Evolutionary conservation across 2,329 filamentous ascomycete genomes (phyloP).

Genomic region (Colletotrichum echinochloae): DNA sequence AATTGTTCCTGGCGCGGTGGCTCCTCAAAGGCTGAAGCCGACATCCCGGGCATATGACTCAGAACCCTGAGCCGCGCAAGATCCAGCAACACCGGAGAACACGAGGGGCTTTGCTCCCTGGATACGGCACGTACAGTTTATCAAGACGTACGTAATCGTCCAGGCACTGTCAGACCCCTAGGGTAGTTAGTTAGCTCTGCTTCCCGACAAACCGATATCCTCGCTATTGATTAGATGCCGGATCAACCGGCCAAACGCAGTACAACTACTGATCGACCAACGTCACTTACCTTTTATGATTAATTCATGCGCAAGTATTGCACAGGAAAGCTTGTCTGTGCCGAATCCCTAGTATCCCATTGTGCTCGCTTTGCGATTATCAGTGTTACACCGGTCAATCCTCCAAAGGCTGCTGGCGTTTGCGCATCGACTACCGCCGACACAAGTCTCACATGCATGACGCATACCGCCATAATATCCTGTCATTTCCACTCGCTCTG

Average conservation of each 20-base stretch:
- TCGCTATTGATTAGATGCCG: neutral
- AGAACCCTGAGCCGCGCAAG: conserved; percentile 27
- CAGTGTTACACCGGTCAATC: neutral
- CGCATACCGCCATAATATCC: neutral
- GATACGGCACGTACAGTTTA: neutral
- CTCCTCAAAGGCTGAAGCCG: conserved; percentile 24
- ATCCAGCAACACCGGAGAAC: conserved; percentile 2
- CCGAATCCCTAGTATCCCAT: neutral
- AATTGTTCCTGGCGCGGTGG: conserved; percentile 5
- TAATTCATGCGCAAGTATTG: neutral
- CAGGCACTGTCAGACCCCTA: neutral
- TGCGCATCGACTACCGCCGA: neutral
- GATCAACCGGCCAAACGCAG: neutral
- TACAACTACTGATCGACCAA: neutral
- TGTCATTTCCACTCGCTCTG: neutral
- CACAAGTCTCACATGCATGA: conserved; percentile 23
- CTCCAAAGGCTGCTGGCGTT: neutral
- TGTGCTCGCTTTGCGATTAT: neutral
- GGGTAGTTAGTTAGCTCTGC: too few relatives aligned
- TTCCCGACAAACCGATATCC: neutral
- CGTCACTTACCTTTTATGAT: neutral
- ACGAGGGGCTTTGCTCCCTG: conserved; percentile 20
- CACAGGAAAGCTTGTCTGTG: neutral
- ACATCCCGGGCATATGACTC: conserved; percentile 26
- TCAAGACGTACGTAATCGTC: conserved; percentile 31